These are phyloP conservation scores for Cyberlindnera lachancei DNA, from an alignment of 805 yeast genomes.

Conservation along the genomic window DNA sequence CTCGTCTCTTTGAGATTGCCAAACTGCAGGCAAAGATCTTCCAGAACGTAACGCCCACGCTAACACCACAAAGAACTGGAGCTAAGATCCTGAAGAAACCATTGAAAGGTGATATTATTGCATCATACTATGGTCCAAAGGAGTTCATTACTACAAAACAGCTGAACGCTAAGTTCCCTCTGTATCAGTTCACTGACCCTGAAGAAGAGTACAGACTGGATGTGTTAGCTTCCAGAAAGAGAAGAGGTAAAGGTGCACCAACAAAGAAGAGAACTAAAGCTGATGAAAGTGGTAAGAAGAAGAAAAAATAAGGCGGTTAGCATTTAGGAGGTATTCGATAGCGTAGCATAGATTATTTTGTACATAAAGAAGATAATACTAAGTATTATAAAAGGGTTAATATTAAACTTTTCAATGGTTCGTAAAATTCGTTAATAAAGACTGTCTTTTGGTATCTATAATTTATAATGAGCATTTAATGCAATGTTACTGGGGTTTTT, in stretches of 20 bases:
- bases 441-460: no score
- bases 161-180: conserved; percentile 45
- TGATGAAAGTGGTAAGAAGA: conserved; percentile 30
- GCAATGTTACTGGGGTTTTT: no score
- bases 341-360: no score
- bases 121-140: conserved; percentile 68
- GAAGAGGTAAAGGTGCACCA: conserved; percentile 88
- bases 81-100: conserved; percentile 60
- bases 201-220: conserved; percentile 61
- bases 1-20: conserved; percentile 47
- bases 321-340: neutral
- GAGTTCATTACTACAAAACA: conserved; percentile 59
- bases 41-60: conserved; percentile 41
- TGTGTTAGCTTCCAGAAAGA: conserved; percentile 40
- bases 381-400: no score
- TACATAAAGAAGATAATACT: conserved; percentile 1
- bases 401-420: no score
- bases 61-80: conserved; percentile 74
- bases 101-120: conserved; percentile 64
- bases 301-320: conserved; percentile 25
- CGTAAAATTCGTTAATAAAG: neutral
- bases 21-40: conserved; percentile 60
- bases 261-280: conserved; percentile 52
- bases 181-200: conserved; percentile 49
- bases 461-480: no score